Evolutionary conservation across 129 eudicot genomes (phyloP).

Genomic region (Chrysanthemum seticuspe): DNA sequence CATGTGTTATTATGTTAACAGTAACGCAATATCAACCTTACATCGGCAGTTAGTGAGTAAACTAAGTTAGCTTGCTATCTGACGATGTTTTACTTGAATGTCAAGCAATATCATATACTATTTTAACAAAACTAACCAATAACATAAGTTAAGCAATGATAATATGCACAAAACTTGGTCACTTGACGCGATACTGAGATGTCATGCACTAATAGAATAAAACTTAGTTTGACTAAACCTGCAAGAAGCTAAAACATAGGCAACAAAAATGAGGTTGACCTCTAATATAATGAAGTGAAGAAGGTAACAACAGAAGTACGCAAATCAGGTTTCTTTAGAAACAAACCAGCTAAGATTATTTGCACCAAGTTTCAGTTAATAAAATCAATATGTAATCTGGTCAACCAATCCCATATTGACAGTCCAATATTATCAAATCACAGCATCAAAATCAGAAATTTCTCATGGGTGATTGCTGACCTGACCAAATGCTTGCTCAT

Average conservation of each 20-base stretch:
- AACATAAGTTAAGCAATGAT: background rate
- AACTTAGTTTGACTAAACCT: background rate
- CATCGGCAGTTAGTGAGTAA: background rate
- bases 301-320: background rate
- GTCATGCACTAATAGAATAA: background rate
- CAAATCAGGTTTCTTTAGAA: background rate
- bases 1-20: no score
- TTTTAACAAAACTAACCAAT: background rate
- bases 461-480: slow-evolving; percentile 37
- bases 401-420: background rate
- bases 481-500: slow-evolving; percentile 76
- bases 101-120: background rate
- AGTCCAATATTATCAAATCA: slow-evolving; percentile 9
- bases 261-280: slow-evolving; percentile 10
- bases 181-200: background rate
- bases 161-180: background rate
- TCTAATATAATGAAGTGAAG: background rate
- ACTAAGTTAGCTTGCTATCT: background rate
- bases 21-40: no score
- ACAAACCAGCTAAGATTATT: slow-evolving; percentile 7
- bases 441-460: background rate
- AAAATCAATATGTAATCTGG: slow-evolving; percentile 6
- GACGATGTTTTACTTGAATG: background rate
- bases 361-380: background rate
- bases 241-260: background rate